Evolutionary conservation across 345 rosid genomes (phyloP).

Genomic region (Hypericum androsaemum): DNA sequence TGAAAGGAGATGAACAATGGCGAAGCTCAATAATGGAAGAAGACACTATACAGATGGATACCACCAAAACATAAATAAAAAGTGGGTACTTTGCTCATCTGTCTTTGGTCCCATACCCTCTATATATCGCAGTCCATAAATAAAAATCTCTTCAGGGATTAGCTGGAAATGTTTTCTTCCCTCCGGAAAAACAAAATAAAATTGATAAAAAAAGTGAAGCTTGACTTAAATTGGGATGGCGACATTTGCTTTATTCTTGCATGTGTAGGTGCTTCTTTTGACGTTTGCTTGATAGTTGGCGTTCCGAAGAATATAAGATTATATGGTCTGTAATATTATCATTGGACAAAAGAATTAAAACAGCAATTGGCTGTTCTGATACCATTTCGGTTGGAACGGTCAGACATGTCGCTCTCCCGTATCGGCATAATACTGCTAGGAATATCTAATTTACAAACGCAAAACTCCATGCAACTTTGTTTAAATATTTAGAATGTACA

Average conservation of each 20-base stretch:
- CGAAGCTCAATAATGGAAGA: conserved; percentile 30
- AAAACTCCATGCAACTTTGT: too few species aligned
- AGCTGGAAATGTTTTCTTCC: conserved; percentile 30
- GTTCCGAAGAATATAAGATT: background rate
- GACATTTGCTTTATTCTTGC: conserved; percentile 18
- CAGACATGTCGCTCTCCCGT: too few species aligned
- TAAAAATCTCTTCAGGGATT: conserved; percentile 21
- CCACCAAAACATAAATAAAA: conserved; percentile 26
- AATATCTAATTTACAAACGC: too few species aligned
- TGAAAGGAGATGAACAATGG: conserved; percentile 16
- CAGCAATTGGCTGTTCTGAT: too few species aligned
- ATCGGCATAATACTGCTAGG: too few species aligned
- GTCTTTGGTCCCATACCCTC: conserved; percentile 32
- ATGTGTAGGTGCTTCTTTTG: conserved; percentile 13
- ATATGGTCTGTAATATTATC: too few species aligned
- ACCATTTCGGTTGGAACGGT: too few species aligned
- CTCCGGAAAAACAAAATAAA: conserved; percentile 1
- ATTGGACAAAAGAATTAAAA: too few species aligned
- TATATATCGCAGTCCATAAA: conserved; percentile 23
- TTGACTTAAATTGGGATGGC: conserved; percentile 15
- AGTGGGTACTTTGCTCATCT: conserved; percentile 27
- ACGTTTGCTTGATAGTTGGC: conserved; percentile 8
- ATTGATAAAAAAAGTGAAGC: background rate
- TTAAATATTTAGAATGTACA: too few species aligned
- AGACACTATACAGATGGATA: conserved; percentile 19